Conservation (phyloP, 352 stramenopile species). For the Aphanomyces astaci region DNA sequence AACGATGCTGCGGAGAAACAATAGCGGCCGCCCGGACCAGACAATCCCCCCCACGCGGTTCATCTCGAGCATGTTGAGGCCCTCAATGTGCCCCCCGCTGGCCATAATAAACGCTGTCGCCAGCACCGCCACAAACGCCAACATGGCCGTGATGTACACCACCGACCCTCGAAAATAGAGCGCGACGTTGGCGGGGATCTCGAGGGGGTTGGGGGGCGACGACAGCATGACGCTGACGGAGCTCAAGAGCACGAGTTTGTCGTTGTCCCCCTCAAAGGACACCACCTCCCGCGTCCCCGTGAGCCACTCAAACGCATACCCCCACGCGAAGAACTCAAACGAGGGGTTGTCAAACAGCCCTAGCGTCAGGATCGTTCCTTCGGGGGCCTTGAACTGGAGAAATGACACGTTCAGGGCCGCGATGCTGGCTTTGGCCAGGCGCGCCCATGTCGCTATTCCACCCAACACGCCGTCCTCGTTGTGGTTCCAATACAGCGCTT, state of each 20-base stretch:
- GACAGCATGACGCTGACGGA: background rate
- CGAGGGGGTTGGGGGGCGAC: too few species aligned
- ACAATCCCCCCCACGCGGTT: background rate
- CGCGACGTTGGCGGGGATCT: slow-evolving; percentile 6
- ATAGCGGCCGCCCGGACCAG: background rate
- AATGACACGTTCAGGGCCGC: background rate
- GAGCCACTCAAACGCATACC: background rate
- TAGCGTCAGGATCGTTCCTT: background rate
- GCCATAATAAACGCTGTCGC: background rate
- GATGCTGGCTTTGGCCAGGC: background rate
- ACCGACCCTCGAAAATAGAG: background rate
- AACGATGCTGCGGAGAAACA: background rate
- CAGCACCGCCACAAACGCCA: background rate
- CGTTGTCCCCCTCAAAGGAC: slow-evolving; percentile 2
- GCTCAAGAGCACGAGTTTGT: too few species aligned
- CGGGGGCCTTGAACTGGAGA: background rate
- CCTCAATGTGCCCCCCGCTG: background rate
- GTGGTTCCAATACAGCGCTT: too few species aligned
- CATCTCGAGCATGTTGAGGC: background rate
- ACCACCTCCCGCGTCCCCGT: background rate
- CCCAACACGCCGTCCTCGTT: too few species aligned
- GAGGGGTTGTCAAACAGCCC: background rate
- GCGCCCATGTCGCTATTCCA: too few species aligned
- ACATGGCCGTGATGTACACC: background rate
- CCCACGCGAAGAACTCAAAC: background rate